Percentiles rank a stretch among this genome's conserved stretches.
phyloP scores from a whole-genome alignment of 495 filamentous ascomycete genomes.

The Aspergillus steynii region DNA sequence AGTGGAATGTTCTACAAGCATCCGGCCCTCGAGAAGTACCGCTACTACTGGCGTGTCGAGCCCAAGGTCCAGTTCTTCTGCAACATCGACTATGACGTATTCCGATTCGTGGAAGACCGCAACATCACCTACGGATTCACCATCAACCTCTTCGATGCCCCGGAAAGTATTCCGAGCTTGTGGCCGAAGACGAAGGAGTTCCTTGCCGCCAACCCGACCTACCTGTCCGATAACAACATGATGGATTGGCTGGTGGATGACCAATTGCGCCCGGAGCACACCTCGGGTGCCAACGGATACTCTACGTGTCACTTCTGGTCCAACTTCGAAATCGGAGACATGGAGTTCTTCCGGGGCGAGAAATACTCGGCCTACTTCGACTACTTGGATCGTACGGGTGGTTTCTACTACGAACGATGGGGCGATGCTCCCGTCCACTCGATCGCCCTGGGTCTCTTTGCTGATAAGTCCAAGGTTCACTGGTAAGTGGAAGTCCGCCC shows the following conservation, averaged over 20 bases:
- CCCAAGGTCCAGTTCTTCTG: slow-evolving; percentile 99
- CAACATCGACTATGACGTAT: slow-evolving; percentile 97
- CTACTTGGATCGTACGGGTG: slow-evolving; percentile 88
- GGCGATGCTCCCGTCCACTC: slow-evolving; percentile 98
- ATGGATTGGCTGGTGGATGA: slow-evolving; percentile 84
- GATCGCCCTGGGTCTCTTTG: slow-evolving; percentile 91
- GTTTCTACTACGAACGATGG: slow-evolving; percentile 99
- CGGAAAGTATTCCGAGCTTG: slow-evolving; percentile 79
- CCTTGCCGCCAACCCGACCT: slow-evolving; percentile 77
- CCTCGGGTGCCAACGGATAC: slow-evolving; percentile 80
- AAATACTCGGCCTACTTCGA: slow-evolving; percentile 95
- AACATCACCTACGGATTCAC: slow-evolving; percentile 99
- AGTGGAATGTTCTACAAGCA: slow-evolving; percentile 97
- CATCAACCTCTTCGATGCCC: slow-evolving; percentile 94
- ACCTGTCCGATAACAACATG: slow-evolving; percentile 81
- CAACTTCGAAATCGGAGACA: slow-evolving; percentile 97
- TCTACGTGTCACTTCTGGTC: slow-evolving; percentile 99
- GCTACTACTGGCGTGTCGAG: slow-evolving; percentile 99
- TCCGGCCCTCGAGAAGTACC: slow-evolving; percentile 74
- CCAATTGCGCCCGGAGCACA: slow-evolving; percentile 74
- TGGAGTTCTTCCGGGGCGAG: slow-evolving; percentile 92
- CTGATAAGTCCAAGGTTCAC: slow-evolving; percentile 86
- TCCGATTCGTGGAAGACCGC: slow-evolving; percentile 95
- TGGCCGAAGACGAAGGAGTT: slow-evolving; percentile 96
- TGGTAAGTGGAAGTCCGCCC: slow-evolving; percentile 62